phyloP scores from a whole-genome alignment of 768 basidiomycete genomes.

The Pleurotus giganteus region DNA sequence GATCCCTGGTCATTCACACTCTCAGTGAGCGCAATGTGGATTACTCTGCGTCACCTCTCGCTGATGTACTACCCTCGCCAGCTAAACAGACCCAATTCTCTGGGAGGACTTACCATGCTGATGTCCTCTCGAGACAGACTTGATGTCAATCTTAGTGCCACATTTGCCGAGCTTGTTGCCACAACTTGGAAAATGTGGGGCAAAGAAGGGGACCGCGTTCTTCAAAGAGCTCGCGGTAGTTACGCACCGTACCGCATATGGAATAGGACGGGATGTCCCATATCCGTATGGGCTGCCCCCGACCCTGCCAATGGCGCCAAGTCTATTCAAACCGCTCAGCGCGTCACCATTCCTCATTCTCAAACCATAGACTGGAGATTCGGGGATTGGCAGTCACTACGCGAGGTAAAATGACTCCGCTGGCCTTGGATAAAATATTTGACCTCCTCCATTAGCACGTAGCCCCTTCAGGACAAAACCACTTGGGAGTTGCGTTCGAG shows the following conservation, averaged over 20 bases:
- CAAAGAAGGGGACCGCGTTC: conserved; percentile 68
- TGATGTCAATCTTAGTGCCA: conserved; percentile 88
- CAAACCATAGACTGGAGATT: conserved; percentile 92
- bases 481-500: conserved; percentile 79
- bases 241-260: conserved; percentile 92
- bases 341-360: conserved; percentile 62
- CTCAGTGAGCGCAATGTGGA: conserved; percentile 40
- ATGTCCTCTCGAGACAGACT: conserved; percentile 79
- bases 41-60: background rate
- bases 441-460: conserved; percentile 44
- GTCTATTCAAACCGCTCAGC: conserved; percentile 38
- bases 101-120: conserved; percentile 53
- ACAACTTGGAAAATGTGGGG: conserved; percentile 71
- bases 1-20: conserved; percentile 93
- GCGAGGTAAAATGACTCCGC: conserved; percentile 61
- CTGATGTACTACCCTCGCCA: conserved; percentile 19
- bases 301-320: conserved; percentile 50
- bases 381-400: conserved; percentile 91
- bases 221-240: conserved; percentile 78
- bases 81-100: conserved; percentile 51
- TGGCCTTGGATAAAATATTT: conserved; percentile 2
- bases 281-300: conserved; percentile 83
- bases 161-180: conserved; percentile 82
- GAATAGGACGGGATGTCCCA: conserved; percentile 85
- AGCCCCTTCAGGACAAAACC: conserved; percentile 73